Percentiles rank a stretch among this genome's conserved stretches.
phyloP scores from a whole-genome alignment of 1,139 yeast genomes.

The Hansenula anomala region DNA sequence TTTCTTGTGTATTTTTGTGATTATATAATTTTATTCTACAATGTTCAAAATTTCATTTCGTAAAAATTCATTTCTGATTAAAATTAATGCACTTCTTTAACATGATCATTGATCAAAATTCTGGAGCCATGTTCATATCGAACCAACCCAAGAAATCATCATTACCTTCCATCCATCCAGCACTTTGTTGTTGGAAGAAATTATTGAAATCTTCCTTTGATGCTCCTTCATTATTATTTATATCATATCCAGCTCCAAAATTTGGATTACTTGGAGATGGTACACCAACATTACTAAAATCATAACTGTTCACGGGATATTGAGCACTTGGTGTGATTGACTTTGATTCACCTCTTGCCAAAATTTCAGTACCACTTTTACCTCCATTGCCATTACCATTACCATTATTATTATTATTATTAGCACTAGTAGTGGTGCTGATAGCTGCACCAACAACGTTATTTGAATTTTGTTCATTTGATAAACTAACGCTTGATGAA shows the following conservation, averaged over 20 bases:
- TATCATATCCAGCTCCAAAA: conserved; percentile 11
- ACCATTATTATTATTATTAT: conserved; percentile 1
- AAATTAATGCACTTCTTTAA: too few species aligned
- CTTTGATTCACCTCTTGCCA: conserved; percentile 8
- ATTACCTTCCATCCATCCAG: conserved; percentile 77
- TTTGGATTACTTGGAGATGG: conserved; percentile 6
- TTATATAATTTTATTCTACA: too few species aligned
- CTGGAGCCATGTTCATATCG: conserved; percentile 64
- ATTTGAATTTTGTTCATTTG: too few species aligned
- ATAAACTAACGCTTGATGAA: conserved; percentile 4
- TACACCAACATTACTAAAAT: conserved; percentile 12
- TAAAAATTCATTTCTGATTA: too few species aligned
- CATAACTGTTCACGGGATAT: conserved; percentile 8
- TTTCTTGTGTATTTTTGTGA: too few species aligned
- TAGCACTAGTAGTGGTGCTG: too few species aligned
- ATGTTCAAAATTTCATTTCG: too few species aligned
- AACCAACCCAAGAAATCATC: conserved; percentile 97
- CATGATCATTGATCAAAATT: too few species aligned
- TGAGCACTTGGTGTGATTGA: conserved; percentile 18
- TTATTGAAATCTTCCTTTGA: conserved; percentile 22
- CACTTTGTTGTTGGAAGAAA: conserved; percentile 74
- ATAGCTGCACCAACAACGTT: too few species aligned
- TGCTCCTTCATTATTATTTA: conserved; percentile 1
- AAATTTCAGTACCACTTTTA: background rate
- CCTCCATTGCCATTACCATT: background rate